Percentiles rank a stretch among this genome's conserved stretches.
phyloP scores from a whole-genome alignment of 768 basidiomycete species.

The Collybiopsis luxurians region DNA sequence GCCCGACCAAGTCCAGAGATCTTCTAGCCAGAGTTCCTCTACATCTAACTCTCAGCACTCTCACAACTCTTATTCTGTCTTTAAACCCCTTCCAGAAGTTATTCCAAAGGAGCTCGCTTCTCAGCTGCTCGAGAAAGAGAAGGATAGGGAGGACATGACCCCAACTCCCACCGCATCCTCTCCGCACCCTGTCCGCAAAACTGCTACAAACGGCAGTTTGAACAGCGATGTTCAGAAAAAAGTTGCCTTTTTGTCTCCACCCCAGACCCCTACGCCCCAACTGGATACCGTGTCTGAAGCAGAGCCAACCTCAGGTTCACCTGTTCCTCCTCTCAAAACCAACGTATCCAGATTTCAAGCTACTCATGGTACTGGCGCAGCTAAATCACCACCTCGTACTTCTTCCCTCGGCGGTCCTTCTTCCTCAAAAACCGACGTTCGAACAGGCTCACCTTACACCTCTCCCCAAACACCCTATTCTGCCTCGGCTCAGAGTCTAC shows the following conservation, averaged over 20 bases:
- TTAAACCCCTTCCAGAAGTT: constrained; percentile 75
- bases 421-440: constrained; percentile 27
- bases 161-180: constrained; percentile 22
- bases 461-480: constrained; percentile 56
- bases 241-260: constrained; percentile 84
- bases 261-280: constrained; percentile 61
- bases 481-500: constrained; percentile 62
- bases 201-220: not conserved
- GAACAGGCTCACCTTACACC: constrained; percentile 62
- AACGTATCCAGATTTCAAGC: constrained; percentile 78
- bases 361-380: constrained; percentile 38
- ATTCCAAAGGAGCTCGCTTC: too few species aligned
- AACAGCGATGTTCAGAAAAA: constrained; percentile 67
- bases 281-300: constrained; percentile 54
- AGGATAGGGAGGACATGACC: constrained; percentile 11
- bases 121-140: constrained; percentile 19
- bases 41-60: constrained; percentile 13
- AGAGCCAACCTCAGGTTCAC: constrained; percentile 24
- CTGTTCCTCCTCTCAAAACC: constrained; percentile 52
- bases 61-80: constrained; percentile 46
- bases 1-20: constrained; percentile 12
- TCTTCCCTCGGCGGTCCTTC: constrained; percentile 55
- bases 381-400: constrained; percentile 66
- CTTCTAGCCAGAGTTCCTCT: constrained; percentile 22
- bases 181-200: constrained; percentile 14